These are phyloP conservation scores for Xylaria flabelliformis DNA, from an alignment of 495 filamentous ascomycete genomes.

Conservation along the genomic window DNA sequence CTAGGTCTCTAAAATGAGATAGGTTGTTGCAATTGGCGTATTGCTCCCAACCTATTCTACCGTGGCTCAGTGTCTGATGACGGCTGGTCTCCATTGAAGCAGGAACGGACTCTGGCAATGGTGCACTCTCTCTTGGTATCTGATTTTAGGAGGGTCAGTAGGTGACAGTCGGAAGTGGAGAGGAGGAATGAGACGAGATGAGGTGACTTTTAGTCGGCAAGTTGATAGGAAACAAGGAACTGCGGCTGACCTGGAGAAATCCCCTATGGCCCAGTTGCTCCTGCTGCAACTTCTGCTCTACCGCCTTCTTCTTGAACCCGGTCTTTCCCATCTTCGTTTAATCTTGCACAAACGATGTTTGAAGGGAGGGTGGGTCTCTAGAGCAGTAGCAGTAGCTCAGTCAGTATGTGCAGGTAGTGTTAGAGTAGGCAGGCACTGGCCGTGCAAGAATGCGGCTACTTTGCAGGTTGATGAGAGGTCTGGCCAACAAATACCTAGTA, in stretches of 20 bases:
- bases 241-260: background rate
- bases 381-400: background rate
- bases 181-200: background rate
- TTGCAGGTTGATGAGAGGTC: background rate
- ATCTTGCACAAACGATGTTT: background rate
- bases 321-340: background rate
- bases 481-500: background rate
- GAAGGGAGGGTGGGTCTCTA: background rate
- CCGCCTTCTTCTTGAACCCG: background rate
- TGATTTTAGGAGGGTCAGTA: background rate
- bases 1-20: background rate
- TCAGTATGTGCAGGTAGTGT: background rate
- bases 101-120: background rate
- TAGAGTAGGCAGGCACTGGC: background rate
- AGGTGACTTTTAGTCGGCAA: background rate
- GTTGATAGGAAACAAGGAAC: background rate
- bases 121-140: constrained; percentile 1
- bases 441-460: background rate
- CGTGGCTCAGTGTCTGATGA: background rate
- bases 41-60: background rate
- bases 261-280: background rate
- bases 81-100: background rate
- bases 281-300: background rate
- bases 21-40: background rate
- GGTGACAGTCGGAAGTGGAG: background rate